Evolutionary conservation across 345 rosid genomes (phyloP).

Genomic region (Pugionium dolabratum): DNA sequence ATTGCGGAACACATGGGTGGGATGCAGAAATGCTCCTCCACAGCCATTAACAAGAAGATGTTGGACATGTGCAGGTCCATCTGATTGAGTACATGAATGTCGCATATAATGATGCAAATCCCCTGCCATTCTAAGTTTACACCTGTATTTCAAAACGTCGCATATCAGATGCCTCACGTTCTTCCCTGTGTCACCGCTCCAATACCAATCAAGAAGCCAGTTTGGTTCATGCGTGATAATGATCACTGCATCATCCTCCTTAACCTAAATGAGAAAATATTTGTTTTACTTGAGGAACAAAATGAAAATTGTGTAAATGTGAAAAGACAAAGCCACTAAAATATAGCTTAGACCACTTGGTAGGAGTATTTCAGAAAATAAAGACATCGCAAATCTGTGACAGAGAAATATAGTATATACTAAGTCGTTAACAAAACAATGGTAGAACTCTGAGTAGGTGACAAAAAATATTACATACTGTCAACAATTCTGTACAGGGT

Average conservation of each 20-base stretch:
- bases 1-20: constrained; percentile 88
- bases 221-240: constrained; percentile 92
- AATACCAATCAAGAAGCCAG: constrained; percentile 99
- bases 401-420: constrained; percentile 3
- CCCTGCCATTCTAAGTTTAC: constrained; percentile 93
- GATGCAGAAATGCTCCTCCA: constrained; percentile 98
- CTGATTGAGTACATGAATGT: constrained; percentile 78
- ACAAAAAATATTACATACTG: neutral
- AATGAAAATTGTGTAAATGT: constrained; percentile 9
- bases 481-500: neutral
- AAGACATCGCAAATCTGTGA: constrained; percentile 6
- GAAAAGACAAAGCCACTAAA: constrained; percentile 24
- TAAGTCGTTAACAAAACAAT: constrained; percentile 3
- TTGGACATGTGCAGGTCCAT: constrained; percentile 70
- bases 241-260: constrained; percentile 73
- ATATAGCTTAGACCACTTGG: neutral
- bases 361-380: constrained; percentile 5
- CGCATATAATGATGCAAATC: constrained; percentile 99
- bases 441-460: constrained; percentile 13
- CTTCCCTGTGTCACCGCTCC: constrained; percentile 72
- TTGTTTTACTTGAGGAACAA: neutral
- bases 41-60: constrained; percentile 97
- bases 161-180: constrained; percentile 79
- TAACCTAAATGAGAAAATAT: constrained; percentile 54
- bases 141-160: constrained; percentile 84